phyloP scores from a whole-genome alignment of 129 eudicot genomes.

The Artemisia argyi region DNA sequence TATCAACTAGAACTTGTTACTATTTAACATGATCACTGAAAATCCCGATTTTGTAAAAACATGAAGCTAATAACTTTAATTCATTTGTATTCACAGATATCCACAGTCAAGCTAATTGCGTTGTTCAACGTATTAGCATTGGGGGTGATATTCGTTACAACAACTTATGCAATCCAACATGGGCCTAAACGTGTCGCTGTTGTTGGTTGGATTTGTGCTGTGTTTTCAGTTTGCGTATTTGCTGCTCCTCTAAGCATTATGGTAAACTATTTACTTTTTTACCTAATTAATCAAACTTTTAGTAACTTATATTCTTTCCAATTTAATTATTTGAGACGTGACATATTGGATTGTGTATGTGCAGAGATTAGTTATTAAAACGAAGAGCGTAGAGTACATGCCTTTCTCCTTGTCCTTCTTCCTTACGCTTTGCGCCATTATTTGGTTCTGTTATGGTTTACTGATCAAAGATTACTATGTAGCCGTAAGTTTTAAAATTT shows the following conservation, averaged over 20 bases:
- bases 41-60: neutral
- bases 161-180: neutral
- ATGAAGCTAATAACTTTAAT: neutral
- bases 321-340: no score
- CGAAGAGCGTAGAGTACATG: constrained; percentile 79
- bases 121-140: constrained; percentile 42
- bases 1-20: neutral
- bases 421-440: constrained; percentile 66
- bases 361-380: constrained; percentile 71
- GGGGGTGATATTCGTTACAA: constrained; percentile 42
- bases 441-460: constrained; percentile 76
- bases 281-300: neutral
- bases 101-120: constrained; percentile 44
- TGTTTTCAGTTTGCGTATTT: constrained; percentile 69
- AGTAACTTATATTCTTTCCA: neutral
- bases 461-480: constrained; percentile 57
- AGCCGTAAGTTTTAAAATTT: constrained; percentile 51
- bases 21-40: neutral
- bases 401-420: constrained; percentile 64
- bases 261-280: constrained; percentile 33
- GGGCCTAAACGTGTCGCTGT: constrained; percentile 30
- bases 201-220: constrained; percentile 87
- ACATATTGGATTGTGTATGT: neutral
- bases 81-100: constrained; percentile 31
- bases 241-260: constrained; percentile 86